Base-by-base conservation (phyloP, 2,329 filamentous ascomycete genomes). In the Celoporthe dispersa region DNA sequence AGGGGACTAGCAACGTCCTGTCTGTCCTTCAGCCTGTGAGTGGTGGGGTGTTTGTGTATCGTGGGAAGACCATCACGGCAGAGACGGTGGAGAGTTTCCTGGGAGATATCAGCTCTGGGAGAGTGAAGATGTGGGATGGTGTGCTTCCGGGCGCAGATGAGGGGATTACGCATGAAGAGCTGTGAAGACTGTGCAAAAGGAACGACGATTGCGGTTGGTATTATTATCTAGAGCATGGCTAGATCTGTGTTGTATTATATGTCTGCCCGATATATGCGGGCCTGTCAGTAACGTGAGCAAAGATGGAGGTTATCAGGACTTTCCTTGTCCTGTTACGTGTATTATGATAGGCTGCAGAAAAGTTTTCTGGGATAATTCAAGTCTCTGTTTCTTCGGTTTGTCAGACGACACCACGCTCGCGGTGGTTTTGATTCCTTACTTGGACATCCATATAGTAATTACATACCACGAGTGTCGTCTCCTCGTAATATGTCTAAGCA, bases 21-120 rank as follows among this genome's bases (percentile, higher is more conserved):
- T 79, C 82, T 1, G 79, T 87, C 14, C 80, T 84, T 66, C 85
- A 85, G 67, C 81, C 81, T 1, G 78, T 78, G 74, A 81, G 78
- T 53, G 84, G 83, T 0, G 79, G 84, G 67, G 77, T 82, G 0
- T 86, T 83, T 71, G 83, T 81, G 0, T 82, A 80, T 64, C 67
- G 75, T 2, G 73, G 70, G 3, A 72, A 73, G 5, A 71, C 75
- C 25, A 77, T 84, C 28, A 77, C 78, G 0, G 72, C 80, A 0
- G 78, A 78, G 16, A 75, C 72, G 0, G 77, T 86, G 8, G 83
- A 83, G 51, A 73, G 70, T 1, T 86, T 85, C 70, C 78, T 86
- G 55, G 74, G 79, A 71, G 81, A 81, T 67, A 84, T 86, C 64
- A 82, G 81, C 1, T 76, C 80, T 61, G 83, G 82, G 2, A 80